phyloP scores from a whole-genome alignment of 345 rosid genomes.

The Rhodamnia argentea region DNA sequence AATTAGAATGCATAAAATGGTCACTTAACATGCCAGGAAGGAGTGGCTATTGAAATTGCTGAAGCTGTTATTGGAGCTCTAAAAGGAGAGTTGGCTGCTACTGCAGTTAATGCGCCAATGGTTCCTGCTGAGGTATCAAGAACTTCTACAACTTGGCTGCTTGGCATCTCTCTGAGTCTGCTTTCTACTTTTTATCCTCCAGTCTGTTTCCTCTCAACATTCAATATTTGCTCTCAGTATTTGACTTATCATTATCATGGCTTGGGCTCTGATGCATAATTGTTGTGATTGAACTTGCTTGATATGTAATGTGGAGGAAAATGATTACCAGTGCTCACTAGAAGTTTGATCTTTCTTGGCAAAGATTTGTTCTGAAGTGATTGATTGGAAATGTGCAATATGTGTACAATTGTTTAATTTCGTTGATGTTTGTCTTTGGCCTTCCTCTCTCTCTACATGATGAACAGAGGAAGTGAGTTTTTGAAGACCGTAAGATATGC shows the following conservation, averaged over 20 bases:
- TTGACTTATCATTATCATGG: background rate
- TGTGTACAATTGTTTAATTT: background rate
- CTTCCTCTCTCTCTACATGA: background rate
- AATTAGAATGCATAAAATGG: background rate
- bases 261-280: background rate
- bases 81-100: conserved; percentile 83
- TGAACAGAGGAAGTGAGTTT: background rate
- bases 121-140: conserved; percentile 74
- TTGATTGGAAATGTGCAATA: background rate
- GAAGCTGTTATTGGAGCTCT: conserved; percentile 91
- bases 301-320: background rate
- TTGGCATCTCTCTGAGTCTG: background rate
- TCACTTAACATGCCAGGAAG: conserved; percentile 37
- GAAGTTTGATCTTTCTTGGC: background rate
- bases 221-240: background rate
- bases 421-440: background rate
- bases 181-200: background rate
- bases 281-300: background rate
- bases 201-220: background rate
- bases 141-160: background rate
- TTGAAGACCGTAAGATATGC: background rate
- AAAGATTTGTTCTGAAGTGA: background rate
- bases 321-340: background rate
- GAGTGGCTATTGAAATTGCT: conserved; percentile 86
- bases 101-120: conserved; percentile 95